Evolutionary conservation across 179 eudicot genomes (phyloP), one percentile per base, ranked within the genome.

Genomic region (Gypsophila paniculata): DNA sequence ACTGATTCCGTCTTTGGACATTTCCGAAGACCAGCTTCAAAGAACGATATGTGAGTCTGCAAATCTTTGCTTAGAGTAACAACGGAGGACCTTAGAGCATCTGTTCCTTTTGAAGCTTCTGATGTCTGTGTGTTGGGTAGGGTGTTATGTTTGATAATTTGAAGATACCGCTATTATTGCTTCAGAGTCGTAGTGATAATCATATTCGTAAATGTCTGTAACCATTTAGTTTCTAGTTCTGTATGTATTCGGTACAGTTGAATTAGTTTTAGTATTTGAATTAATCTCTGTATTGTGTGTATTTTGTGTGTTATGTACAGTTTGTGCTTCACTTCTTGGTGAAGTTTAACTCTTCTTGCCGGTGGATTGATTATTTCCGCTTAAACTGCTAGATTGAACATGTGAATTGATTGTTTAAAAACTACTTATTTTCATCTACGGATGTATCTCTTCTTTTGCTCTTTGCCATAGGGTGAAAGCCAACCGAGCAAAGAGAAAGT

Each of bases 31-130:
- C 82, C 81, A 57, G 90, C 87, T 75, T 83, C 85, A 49, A 71
- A 79, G 52, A 78, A 75, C 36, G 93, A 88, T 60, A 44, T 86
- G 98, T 91, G 76, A 85, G 93, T 82, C 75, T 73, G 18, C 29
- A 25, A 52, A 60, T 49, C 36, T 53, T 72, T 65, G 19, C 46
- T 22, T 59, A 34, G 51, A 65, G 58, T 38, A 21, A 8, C 65
- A 49, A 6, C 21, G 46, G 10, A 42, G 8, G 46, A 6, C 46
- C 46, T 42, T 42, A 42, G 46, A 42, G 46, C 11, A 8, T 42
- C 46, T 25, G 34, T 21, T 57, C 13, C 6, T 34, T 38, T 15
- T 4, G 11, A 15, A 14, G 29, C 53, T 15, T 67, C n/a, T 67
- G 21, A 46, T 23, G 19, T 22, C 48, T 22, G 13, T 36, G 52